Base-by-base conservation (phyloP, 2,329 filamentous ascomycete genomes). In the Lecanosticta acicola region DNA sequence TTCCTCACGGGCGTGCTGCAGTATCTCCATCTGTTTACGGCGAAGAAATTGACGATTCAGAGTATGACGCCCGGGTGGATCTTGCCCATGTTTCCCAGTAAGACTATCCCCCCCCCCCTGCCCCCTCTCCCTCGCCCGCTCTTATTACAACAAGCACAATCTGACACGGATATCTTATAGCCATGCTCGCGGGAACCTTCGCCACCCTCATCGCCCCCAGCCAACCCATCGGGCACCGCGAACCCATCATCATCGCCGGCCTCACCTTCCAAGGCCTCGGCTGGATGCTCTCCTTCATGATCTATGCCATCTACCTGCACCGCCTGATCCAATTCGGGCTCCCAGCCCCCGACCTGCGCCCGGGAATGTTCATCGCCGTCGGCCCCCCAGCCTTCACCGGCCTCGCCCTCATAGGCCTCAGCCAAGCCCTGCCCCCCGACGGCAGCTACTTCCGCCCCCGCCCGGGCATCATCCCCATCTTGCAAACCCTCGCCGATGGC, bases 1-100 rank as follows among this genome's bases (percentile, higher is more conserved):
- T 76, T 85, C 37, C 50, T 73, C 3, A 61, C 83, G 1, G 80
- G 82, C 4, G 68, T 86, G 1, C 68, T 73, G 1, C 83, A 87
- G 62, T 68, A 58, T 20, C 39, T 39, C 7, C 35, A 43, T 21
- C 41, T 59, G 4, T 59, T 59, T 45, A 41, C 42, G 21, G 51
- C 42, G 2, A 44, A 39, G 16, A 41, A 50, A 3, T 45, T 59
- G 39, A 59, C 53, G 3, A 46, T 59, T 2, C 54, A 57, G 24
- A 41, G 39, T 16, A 57, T 57, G 56, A 56, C 49, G 1, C 56
- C 57, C 0, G 50, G 47, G 3, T 60, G 57, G 58, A 48, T 59
- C 26, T 21, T 58, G 9, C 57, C 57, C 0, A 51, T 53, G 3
- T 55, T 50, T 33, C 50, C 50, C 3, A 21, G 43, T 45, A 17